Conservation (phyloP, 192 early-diverging fungal genomes). For the Rhizophagus sp. region DNA sequence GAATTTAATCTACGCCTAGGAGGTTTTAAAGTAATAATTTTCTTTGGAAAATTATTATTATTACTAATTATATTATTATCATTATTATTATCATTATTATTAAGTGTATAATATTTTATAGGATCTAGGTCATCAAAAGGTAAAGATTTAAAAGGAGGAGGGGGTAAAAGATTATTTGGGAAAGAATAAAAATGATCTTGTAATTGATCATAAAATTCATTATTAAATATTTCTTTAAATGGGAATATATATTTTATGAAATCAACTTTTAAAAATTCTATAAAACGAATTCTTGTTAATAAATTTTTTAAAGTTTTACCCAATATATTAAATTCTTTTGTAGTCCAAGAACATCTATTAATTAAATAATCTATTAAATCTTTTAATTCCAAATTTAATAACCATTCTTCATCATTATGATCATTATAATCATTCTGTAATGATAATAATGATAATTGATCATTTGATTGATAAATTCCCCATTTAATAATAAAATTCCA, state of each 20-base stretch:
- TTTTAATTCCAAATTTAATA: neutral
- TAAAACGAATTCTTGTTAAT: neutral
- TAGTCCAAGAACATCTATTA: neutral
- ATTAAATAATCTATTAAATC: neutral
- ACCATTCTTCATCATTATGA: neutral
- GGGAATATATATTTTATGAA: neutral
- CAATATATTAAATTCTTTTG: neutral
- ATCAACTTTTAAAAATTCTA: neutral
- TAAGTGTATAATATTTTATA: neutral
- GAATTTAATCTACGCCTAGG: slow-evolving; percentile 15
- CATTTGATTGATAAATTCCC: slow-evolving; percentile 10
- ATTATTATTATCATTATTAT: neutral
- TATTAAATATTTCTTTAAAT: neutral
- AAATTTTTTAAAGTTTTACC: neutral
- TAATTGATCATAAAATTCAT: neutral
- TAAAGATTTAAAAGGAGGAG: neutral
- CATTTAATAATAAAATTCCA: slow-evolving; percentile 9
- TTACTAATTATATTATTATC: neutral
- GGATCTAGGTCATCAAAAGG: neutral
- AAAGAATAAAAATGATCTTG: neutral
- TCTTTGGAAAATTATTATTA: neutral
- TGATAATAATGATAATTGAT: neutral
- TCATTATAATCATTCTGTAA: too few relatives aligned
- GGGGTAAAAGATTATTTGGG: neutral
- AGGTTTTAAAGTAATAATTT: neutral